Evolutionary conservation across 2,329 filamentous ascomycete genomes (phyloP).

Genomic region (Aspergillus candidus): DNA sequence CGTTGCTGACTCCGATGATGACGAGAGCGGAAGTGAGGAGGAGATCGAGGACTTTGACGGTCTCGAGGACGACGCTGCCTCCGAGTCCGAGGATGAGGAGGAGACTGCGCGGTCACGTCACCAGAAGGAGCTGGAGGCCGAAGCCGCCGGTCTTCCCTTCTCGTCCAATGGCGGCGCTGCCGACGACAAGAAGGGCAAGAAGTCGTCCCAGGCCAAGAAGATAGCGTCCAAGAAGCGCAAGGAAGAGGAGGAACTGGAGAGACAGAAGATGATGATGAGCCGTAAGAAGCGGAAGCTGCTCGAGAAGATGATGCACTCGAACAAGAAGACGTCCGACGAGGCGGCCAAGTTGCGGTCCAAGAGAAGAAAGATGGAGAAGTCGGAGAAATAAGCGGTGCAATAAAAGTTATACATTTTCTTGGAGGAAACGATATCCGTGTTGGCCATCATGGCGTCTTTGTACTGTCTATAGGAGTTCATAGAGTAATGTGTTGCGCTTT

Average conservation of each 20-base stretch:
- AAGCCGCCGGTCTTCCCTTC: constrained; percentile 64
- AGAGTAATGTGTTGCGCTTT: neutral
- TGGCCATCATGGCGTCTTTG: constrained; percentile 15
- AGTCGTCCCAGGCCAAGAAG: constrained; percentile 62
- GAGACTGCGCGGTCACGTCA: constrained; percentile 61
- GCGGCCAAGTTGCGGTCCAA: constrained; percentile 81
- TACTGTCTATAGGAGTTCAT: constrained; percentile 1
- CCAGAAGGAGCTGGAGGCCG: constrained; percentile 87
- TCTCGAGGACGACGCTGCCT: constrained; percentile 47
- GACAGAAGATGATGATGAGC: constrained; percentile 96
- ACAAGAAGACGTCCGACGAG: constrained; percentile 87
- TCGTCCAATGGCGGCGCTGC: constrained; percentile 44
- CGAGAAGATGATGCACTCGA: constrained; percentile 95
- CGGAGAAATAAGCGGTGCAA: constrained; percentile 20
- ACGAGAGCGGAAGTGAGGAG: constrained; percentile 40
- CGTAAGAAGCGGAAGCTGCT: constrained; percentile 96
- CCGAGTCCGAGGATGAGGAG: constrained; percentile 52
- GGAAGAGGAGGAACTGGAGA: constrained; percentile 81
- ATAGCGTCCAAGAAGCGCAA: constrained; percentile 59
- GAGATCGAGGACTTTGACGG: constrained; percentile 44
- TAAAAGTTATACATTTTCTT: constrained; percentile 19
- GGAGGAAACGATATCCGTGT: constrained; percentile 21
- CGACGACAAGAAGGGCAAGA: constrained; percentile 58
- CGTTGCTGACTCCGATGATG: constrained; percentile 42
- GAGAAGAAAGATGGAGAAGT: constrained; percentile 79